A percentile compares a stretch with the other conserved stretches of the same genome.
These are phyloP conservation scores for Centrapalus pauciflorus DNA, from an alignment of 129 eudicot genomes.

Conservation along the genomic window DNA sequence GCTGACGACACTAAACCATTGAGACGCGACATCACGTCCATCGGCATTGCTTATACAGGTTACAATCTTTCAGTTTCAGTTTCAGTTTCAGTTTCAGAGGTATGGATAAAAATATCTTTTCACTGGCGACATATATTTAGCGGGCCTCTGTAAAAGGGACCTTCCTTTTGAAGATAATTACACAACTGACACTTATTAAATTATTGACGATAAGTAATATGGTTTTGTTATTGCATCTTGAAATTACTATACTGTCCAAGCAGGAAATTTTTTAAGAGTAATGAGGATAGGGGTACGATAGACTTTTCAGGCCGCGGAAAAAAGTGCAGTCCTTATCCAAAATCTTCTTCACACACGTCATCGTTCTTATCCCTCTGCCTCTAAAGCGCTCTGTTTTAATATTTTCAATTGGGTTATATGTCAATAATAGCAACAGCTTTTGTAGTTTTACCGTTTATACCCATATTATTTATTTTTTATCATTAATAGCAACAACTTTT, in stretches of 20 bases:
- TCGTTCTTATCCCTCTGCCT: conserved; percentile 29
- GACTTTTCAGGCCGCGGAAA: not conserved
- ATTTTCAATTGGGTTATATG: too few species aligned
- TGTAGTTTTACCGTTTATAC: too few species aligned
- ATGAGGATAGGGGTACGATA: conserved; percentile 1
- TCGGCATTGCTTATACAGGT: conserved; percentile 21
- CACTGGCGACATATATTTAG: not conserved
- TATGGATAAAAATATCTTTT: conserved; percentile 16
- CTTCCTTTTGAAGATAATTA: not conserved
- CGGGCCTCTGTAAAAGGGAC: not conserved
- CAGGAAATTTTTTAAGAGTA: not conserved
- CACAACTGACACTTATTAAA: conserved; percentile 11
- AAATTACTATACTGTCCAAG: conserved; percentile 6
- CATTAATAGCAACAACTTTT: too few species aligned
- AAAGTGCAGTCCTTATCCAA: not conserved
- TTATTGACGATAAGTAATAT: conserved; percentile 5
- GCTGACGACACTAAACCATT: conserved; percentile 35
- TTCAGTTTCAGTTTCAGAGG: not conserved
- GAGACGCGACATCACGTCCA: conserved; percentile 31
- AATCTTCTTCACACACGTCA: conserved; percentile 33
- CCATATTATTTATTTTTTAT: too few species aligned
- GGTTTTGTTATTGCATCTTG: not conserved
- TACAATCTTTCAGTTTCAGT: not conserved
- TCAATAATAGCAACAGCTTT: too few species aligned
- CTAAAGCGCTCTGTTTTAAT: too few species aligned